These are phyloP conservation scores for Singerocomus inundabilis DNA, from an alignment of 1,284 basidiomycete genomes.

Conservation along the genomic window DNA sequence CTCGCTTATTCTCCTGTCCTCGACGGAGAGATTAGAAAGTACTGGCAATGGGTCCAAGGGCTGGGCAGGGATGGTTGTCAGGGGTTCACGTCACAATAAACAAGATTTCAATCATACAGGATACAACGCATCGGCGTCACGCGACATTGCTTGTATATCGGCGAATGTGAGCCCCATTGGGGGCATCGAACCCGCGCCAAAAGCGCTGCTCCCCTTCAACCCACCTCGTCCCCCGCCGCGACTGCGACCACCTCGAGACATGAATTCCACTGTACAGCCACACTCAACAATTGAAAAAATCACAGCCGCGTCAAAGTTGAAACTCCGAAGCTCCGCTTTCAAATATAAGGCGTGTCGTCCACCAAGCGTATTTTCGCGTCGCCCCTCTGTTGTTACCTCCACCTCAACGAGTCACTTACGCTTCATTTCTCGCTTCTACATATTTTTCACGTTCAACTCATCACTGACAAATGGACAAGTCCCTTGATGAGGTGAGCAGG, in stretches of 20 bases:
- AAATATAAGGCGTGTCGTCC: constrained; percentile 21
- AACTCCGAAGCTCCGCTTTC: constrained; percentile 29
- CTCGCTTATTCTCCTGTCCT: constrained; percentile 62
- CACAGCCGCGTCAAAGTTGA: constrained; percentile 9
- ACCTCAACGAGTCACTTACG: not conserved
- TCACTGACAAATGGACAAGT: constrained; percentile 68
- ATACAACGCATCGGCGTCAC: constrained; percentile 73
- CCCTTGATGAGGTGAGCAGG: constrained; percentile 79
- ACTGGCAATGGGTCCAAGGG: constrained; percentile 59
- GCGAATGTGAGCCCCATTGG: constrained; percentile 79
- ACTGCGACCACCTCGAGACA: constrained; percentile 60
- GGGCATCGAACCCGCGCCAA: constrained; percentile 49
- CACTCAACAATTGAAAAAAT: constrained; percentile 1
- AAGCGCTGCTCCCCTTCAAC: constrained; percentile 53
- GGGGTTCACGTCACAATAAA: constrained; percentile 9
- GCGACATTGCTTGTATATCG: constrained; percentile 70
- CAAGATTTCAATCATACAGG: constrained; percentile 53
- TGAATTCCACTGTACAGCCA: constrained; percentile 31
- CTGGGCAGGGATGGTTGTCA: constrained; percentile 38
- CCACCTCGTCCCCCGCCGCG: constrained; percentile 57
- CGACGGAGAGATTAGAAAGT: constrained; percentile 57
- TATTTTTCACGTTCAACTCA: not conserved
- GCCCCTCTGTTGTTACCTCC: constrained; percentile 32
- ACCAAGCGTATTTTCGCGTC: constrained; percentile 15
- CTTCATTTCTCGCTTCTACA: not conserved